Conservation (phyloP, 257 asterid species). For the Capsicum pubescens region DNA sequence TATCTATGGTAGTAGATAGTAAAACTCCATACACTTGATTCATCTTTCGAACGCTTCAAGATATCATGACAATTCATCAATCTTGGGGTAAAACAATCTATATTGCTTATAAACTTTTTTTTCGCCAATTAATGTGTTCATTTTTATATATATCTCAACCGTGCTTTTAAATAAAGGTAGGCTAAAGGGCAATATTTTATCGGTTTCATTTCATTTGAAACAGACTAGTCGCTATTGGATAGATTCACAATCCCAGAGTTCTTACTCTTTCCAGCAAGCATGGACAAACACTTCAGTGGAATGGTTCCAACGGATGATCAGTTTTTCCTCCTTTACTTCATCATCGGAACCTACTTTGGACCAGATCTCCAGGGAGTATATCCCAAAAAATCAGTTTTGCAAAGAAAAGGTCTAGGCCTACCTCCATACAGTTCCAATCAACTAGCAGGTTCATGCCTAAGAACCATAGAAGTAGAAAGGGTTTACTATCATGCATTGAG, state of each 20-base stretch:
- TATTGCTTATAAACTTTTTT: not conserved
- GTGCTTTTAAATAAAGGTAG: not conserved
- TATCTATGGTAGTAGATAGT: not conserved
- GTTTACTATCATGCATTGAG: slow-evolving; percentile 63
- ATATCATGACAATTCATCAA: not conserved
- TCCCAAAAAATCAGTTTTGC: slow-evolving; percentile 53
- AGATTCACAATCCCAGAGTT: not conserved
- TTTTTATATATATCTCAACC: not conserved
- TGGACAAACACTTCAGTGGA: slow-evolving; percentile 44
- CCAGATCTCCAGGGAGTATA: slow-evolving; percentile 57
- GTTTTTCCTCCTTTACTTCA: slow-evolving; percentile 58
- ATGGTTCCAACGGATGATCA: slow-evolving; percentile 59
- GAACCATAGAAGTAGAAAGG: slow-evolving; percentile 51
- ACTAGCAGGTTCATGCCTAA: slow-evolving; percentile 52
- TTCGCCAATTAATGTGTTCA: not conserved
- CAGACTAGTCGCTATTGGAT: not conserved
- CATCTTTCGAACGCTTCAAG: not conserved
- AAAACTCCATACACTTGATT: not conserved
- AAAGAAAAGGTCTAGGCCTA: slow-evolving; percentile 52
- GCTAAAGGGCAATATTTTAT: not conserved
- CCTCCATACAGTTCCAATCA: slow-evolving; percentile 45
- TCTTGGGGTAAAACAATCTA: not conserved
- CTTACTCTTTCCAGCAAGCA: slow-evolving; percentile 29
- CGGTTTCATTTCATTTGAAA: slow-evolving; percentile 11
- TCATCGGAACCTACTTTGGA: slow-evolving; percentile 67